Conservation (phyloP, 192 early-diverging fungal genomes). For the Jimgerdemannia flammicorona region DNA sequence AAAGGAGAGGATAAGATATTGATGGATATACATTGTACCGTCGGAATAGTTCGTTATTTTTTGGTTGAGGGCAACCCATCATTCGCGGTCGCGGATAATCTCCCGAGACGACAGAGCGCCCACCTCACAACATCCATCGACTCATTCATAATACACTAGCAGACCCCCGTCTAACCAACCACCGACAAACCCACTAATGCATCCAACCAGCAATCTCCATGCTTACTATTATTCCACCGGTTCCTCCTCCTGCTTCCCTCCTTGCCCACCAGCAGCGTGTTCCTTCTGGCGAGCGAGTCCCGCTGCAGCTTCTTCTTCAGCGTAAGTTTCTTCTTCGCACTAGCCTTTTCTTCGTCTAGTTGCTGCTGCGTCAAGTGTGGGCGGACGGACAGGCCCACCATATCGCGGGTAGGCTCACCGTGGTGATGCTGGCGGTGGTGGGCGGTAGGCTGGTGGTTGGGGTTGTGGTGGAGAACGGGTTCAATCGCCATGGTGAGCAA, state of each 20-base stretch:
- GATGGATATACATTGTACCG: too few relatives aligned
- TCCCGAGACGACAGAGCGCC: too few relatives aligned
- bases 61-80: too few relatives aligned
- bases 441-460: background rate
- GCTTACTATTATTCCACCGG: conserved; percentile 54
- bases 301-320: conserved; percentile 35
- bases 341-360: background rate
- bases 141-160: too few relatives aligned
- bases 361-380: background rate
- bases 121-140: too few relatives aligned
- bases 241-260: conserved; percentile 44
- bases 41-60: too few relatives aligned
- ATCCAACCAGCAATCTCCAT: background rate
- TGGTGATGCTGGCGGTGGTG: background rate
- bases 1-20: conserved; percentile 7
- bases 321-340: background rate
- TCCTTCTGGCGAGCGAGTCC: conserved; percentile 32
- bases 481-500: background rate
- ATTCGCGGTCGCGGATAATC: too few relatives aligned
- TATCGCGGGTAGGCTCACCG: background rate
- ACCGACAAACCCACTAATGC: background rate
- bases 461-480: background rate
- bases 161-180: too few relatives aligned
- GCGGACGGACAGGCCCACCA: background rate
- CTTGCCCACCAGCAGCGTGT: conserved; percentile 36